phyloP scores from a whole-genome alignment of 2,329 filamentous ascomycete species.

The Pleoardoris graminearum region DNA sequence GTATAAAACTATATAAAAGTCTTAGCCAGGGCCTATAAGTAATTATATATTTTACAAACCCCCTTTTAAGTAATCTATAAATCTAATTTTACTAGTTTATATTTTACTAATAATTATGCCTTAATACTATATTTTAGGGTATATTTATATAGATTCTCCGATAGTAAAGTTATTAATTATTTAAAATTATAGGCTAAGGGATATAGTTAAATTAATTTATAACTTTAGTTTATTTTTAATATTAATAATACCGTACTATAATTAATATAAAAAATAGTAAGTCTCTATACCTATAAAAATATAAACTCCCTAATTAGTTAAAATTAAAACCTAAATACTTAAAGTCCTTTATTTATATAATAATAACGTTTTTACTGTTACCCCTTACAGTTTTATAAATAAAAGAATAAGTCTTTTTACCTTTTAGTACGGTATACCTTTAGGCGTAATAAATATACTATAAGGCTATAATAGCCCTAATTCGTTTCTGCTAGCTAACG shows the following conservation, averaged over 20 bases:
- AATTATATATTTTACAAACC: conserved; percentile 11
- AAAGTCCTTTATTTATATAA: conserved; percentile 13
- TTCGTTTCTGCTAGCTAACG: conserved; percentile 3
- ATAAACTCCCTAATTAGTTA: conserved; percentile 12
- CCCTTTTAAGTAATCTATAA: conserved; percentile 7
- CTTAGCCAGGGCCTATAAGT: not conserved
- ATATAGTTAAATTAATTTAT: conserved; percentile 14
- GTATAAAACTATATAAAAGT: conserved; percentile 8
- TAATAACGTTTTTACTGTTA: conserved; percentile 11
- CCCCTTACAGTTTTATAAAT: conserved; percentile 8
- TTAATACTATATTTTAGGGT: conserved; percentile 12
- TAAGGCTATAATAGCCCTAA: too few species aligned
- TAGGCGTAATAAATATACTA: too few species aligned
- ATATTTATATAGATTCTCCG: conserved; percentile 14
- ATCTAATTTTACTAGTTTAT: conserved; percentile 8
- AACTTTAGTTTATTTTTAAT: conserved; percentile 11
- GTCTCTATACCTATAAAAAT: conserved; percentile 12
- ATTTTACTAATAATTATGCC: conserved; percentile 12
- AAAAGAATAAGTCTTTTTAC: conserved; percentile 11
- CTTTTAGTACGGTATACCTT: conserved; percentile 10
- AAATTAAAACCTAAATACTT: conserved; percentile 11
- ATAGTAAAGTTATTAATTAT: conserved; percentile 8
- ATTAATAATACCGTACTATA: conserved; percentile 8
- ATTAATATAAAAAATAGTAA: conserved; percentile 5
- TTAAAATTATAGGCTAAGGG: conserved; percentile 8